Conservation (phyloP, 1,284 basidiomycete genomes). For the Sanghuangporus baumii region DNA sequence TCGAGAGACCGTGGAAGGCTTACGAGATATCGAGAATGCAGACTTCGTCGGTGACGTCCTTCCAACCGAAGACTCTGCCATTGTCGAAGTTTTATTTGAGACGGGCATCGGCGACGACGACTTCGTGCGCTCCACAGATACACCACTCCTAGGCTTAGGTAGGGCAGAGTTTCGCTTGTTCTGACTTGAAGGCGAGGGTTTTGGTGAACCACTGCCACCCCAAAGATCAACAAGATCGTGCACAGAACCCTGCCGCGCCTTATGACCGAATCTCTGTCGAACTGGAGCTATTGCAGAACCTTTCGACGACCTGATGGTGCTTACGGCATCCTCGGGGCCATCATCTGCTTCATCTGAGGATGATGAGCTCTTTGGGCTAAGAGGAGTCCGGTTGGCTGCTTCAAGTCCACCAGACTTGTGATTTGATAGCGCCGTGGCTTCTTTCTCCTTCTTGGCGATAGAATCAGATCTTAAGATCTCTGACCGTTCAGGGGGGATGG, state of each 20-base stretch:
- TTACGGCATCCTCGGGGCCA: slow-evolving; percentile 52
- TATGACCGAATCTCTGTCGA: slow-evolving; percentile 24
- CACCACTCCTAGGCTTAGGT: background rate
- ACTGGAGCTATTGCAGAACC: slow-evolving; percentile 14
- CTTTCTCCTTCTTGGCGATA: background rate
- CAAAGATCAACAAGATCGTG: slow-evolving; percentile 74
- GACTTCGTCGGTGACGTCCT: background rate
- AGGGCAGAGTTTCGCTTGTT: slow-evolving; percentile 9
- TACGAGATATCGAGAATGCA: slow-evolving; percentile 5
- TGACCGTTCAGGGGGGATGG: slow-evolving; percentile 5
- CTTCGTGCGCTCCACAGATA: background rate
- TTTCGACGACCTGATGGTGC: slow-evolving; percentile 20
- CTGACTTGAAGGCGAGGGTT: slow-evolving; percentile 4
- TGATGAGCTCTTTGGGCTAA: slow-evolving; percentile 30
- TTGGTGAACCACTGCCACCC: slow-evolving; percentile 45
- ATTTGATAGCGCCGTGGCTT: background rate
- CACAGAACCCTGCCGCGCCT: slow-evolving; percentile 67
- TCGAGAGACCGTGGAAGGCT: slow-evolving; percentile 6
- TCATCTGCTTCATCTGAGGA: slow-evolving; percentile 51
- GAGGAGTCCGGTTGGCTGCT: slow-evolving; percentile 12
- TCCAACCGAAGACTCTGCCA: background rate
- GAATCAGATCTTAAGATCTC: background rate
- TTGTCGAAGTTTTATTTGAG: background rate
- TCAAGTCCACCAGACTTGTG: background rate
- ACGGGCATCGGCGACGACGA: background rate